These are phyloP conservation scores for Globisporangium paddicum DNA, from an alignment of 352 stramenopile genomes.

Conservation along the genomic window DNA sequence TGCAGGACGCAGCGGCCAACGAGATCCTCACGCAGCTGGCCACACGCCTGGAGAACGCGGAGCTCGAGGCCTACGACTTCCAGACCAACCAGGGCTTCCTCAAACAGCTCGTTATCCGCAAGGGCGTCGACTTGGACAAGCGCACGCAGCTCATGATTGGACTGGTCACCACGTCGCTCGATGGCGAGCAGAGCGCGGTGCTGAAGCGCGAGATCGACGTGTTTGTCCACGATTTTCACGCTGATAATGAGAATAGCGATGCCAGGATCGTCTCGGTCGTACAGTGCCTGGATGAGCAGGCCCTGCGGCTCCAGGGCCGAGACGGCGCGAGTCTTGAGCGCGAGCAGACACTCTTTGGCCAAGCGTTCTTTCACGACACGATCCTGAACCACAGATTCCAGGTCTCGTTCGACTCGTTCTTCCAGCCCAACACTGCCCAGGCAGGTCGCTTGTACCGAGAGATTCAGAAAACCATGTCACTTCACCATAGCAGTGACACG, in stretches of 20 bases:
- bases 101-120: slow-evolving; percentile 65
- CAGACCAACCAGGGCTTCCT: slow-evolving; percentile 50
- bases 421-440: slow-evolving; percentile 69
- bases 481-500: neutral
- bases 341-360: slow-evolving; percentile 42
- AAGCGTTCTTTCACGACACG: slow-evolving; percentile 43
- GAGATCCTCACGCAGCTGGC: slow-evolving; percentile 33
- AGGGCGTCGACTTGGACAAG: slow-evolving; percentile 22
- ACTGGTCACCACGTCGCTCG: slow-evolving; percentile 50
- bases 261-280: slow-evolving; percentile 50
- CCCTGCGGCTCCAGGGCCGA: slow-evolving; percentile 33
- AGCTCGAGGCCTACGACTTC: slow-evolving; percentile 55
- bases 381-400: slow-evolving; percentile 58
- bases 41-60: slow-evolving; percentile 19
- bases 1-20: slow-evolving; percentile 47
- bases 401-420: slow-evolving; percentile 73
- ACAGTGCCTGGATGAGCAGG: slow-evolving; percentile 55
- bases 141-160: slow-evolving; percentile 55
- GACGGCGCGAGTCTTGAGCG: neutral
- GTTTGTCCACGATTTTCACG: slow-evolving; percentile 21
- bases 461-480: slow-evolving; percentile 34
- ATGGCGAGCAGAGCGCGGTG: slow-evolving; percentile 24
- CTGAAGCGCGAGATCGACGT: slow-evolving; percentile 29
- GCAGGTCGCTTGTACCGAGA: slow-evolving; percentile 51
- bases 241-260: neutral